Conservation (phyloP, 352 stramenopile genomes). For the Globisporangium acanthophoron region DNA sequence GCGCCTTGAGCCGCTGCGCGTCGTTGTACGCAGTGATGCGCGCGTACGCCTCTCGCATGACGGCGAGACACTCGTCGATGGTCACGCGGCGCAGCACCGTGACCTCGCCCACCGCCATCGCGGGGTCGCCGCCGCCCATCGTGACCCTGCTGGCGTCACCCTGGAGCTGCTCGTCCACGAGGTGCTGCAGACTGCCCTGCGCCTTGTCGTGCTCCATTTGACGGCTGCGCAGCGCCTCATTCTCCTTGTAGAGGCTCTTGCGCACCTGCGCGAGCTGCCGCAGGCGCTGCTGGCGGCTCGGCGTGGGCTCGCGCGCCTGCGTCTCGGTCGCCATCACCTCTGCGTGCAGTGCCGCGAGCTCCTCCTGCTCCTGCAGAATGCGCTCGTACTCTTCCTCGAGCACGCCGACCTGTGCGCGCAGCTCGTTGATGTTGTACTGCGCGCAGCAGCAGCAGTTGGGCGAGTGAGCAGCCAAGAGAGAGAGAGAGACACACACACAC, state of each 20-base stretch:
- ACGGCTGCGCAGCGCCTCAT: constrained; percentile 27
- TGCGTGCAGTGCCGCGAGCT: constrained; percentile 11
- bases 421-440: constrained; percentile 38
- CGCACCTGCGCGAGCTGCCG: constrained; percentile 27
- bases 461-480: background rate
- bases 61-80: constrained; percentile 35
- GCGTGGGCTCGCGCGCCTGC: constrained; percentile 16
- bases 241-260: constrained; percentile 37
- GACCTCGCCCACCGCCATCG: constrained; percentile 24
- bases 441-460: background rate
- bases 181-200: constrained; percentile 38
- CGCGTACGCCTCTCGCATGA: constrained; percentile 33
- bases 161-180: constrained; percentile 31
- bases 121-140: constrained; percentile 6
- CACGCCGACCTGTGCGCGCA: constrained; percentile 37
- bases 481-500: background rate
- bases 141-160: constrained; percentile 14
- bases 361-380: constrained; percentile 27
- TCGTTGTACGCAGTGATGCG: constrained; percentile 30
- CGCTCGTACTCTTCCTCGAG: constrained; percentile 40
- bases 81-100: constrained; percentile 30
- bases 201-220: constrained; percentile 40
- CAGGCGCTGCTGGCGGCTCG: constrained; percentile 15
- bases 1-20: constrained; percentile 26
- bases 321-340: constrained; percentile 14